Evolutionary conservation across 352 stramenopile genomes (phyloP), one percentile per base, ranked within the genome.

Genomic region (Pythium plurisporium): DNA sequence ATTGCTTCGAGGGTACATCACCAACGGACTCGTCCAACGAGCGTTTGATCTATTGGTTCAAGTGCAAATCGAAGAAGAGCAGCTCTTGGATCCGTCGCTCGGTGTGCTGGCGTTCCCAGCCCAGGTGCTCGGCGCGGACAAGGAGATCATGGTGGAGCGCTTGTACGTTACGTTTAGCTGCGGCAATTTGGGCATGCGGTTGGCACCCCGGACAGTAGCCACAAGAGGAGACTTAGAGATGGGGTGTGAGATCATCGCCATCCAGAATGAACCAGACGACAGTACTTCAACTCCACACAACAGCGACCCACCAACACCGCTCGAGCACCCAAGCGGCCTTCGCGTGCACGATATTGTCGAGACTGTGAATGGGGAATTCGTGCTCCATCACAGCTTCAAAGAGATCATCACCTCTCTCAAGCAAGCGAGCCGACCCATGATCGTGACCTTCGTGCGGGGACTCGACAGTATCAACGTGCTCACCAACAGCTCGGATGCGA

Each of bases 31-130:
- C 31, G 67, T 84, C 10, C 69, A 77, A 23, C 65, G 67, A 5
- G 74, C 70, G 27, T 78, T 84, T 22, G 71, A 81, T 20, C 49
- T 80, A 41, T 50, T 84, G 23, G 61, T 65, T 9, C 72, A 78
- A 30, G 63, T 84, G 14, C 49, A 75, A 38, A 38, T 81, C 12
- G 64, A 79, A 11, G 67, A 79, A 19, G 72, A 75, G 59, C 64
- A 74, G 50, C 59, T 68, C 22, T 42, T 82, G 30, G 69, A 78
- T 20, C 69, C 67, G 12, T 63, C 62, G 5, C 27, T 73, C 6
- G 60, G 62, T 0, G 52, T 65, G 5, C 40, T 79, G 11, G 40
- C 45, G 33, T 84, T 80, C 54, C 41, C 59, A 12, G 69, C 72
- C 0, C 54, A 74, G 14, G 68, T 84, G 12, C 33, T 79, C 17